phyloP scores from a whole-genome alignment of 495 filamentous ascomycete species.

The Emericellopsis terricola region DNA sequence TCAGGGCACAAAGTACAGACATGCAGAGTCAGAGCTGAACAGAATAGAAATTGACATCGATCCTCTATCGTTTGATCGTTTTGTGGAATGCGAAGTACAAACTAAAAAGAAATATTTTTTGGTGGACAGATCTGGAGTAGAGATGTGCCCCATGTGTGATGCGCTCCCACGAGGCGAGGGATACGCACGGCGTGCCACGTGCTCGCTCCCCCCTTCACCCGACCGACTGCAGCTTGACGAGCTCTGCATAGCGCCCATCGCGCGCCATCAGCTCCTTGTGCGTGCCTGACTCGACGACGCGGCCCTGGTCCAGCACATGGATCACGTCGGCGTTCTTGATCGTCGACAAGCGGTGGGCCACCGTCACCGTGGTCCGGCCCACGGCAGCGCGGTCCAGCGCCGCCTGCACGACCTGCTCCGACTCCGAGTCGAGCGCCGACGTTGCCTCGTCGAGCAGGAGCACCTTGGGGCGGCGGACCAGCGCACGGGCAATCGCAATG shows the following conservation, averaged over 20 bases:
- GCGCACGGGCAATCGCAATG: conserved; percentile 43
- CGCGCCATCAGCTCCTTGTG: conserved; percentile 28
- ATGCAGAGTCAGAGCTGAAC: too few relatives aligned
- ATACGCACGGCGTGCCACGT: too few relatives aligned
- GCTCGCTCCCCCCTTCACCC: too few relatives aligned
- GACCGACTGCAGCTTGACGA: conserved; percentile 30
- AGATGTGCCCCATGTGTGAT: too few relatives aligned
- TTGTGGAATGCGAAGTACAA: too few relatives aligned
- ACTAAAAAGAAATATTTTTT: too few relatives aligned
- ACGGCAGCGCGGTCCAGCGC: conserved; percentile 15
- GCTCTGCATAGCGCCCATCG: conserved; percentile 34
- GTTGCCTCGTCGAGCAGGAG: conserved; percentile 69
- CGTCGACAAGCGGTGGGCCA: conserved; percentile 41
- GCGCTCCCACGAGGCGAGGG: too few relatives aligned
- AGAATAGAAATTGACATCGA: too few relatives aligned
- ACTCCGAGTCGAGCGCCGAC: conserved; percentile 35
- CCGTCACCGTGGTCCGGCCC: neutral
- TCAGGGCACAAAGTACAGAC: too few relatives aligned
- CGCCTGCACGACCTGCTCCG: conserved; percentile 18
- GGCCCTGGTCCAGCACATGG: conserved; percentile 33
- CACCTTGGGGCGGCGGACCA: conserved; percentile 49
- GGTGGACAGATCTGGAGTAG: too few relatives aligned
- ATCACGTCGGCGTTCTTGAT: conserved; percentile 40
- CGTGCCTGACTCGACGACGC: conserved; percentile 33
- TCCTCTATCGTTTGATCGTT: too few relatives aligned